Evolutionary conservation across 179 eudicot species (phyloP), one percentile per base, ranked within the genome.

Genomic region (Beta corolliflora): DNA sequence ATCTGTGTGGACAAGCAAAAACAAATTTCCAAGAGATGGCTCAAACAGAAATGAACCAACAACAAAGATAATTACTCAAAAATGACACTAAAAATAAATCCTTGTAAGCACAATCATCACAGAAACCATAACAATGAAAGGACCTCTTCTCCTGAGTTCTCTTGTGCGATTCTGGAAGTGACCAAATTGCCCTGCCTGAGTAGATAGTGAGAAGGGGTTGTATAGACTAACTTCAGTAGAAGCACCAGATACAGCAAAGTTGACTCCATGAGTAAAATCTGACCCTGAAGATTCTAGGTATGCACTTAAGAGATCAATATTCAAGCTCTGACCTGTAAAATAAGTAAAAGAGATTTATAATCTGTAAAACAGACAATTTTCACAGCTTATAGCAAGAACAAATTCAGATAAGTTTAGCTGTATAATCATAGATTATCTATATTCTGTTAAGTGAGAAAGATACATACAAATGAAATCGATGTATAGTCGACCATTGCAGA

Each of bases 401-500:
- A 19, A 69, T 36, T 36, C 41, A 71, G 2, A 23, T 16, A 56
- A 14, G 14, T 36, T 25, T 71, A 13, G 10, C 5, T 23, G 8
- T 8, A 58, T n/a, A 71, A 15, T 29, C 45, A 69, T 45, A 69
- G 0, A 45, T 69, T 9, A 9, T 5, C 4, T 9, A 60, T 18
- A 69, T 6, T 44, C 23, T 4, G 2, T 21, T 48, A 48, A n/a
- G 48, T 19, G 70, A n/a, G 25, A 15, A 18, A 45, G 15, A 56
- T 36, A 68, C 81, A 0, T 73, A 85, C 88, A 83, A 36, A 85
- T 83, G 80, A 85, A 85, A 56, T 85, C 88, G 21, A 85, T 83
- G 83, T 85, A 85, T 7, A 83, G 79, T 23, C 86, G 83, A 25
- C 88, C 85, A 61, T 85, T 85, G 80, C 86, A 83, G 66, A 80